These are phyloP conservation scores for Mrakia gelida DNA, from an alignment of 768 basidiomycete genomes.

Conservation along the genomic window DNA sequence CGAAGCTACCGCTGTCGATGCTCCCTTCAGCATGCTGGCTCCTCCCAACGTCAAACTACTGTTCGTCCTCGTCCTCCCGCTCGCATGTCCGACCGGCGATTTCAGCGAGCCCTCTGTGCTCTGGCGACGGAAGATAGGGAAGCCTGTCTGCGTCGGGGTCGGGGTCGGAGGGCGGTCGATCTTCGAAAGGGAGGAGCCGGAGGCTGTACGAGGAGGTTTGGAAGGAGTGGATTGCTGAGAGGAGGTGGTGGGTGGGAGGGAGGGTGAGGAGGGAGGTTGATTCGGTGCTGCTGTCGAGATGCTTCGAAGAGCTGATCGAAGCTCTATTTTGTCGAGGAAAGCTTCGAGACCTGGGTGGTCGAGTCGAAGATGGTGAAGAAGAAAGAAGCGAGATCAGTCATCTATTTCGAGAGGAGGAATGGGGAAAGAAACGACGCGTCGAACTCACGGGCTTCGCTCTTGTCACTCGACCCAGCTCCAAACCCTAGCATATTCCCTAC, in stretches of 20 bases:
- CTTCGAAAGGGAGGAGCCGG: not conserved
- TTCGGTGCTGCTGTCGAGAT: not conserved
- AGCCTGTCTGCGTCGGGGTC: not conserved
- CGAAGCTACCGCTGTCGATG: not conserved
- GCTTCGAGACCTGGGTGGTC: not conserved
- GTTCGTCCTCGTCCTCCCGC: not conserved
- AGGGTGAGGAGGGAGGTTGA: not conserved
- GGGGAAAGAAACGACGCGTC: too few species aligned
- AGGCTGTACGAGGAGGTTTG: not conserved
- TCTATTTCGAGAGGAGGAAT: not conserved
- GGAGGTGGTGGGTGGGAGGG: not conserved
- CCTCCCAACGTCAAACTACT: not conserved
- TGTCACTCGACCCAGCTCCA: not conserved
- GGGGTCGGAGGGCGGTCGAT: not conserved
- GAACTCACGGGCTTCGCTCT: slow-evolving; percentile 2
- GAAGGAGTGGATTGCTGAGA: not conserved
- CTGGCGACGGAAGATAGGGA: not conserved
- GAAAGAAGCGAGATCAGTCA: not conserved
- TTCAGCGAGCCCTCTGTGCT: not conserved
- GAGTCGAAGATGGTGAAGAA: not conserved
- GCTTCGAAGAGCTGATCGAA: slow-evolving; percentile 5
- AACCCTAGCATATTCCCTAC: not conserved
- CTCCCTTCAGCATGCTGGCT: not conserved
- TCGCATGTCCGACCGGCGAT: not conserved
- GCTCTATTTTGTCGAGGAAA: not conserved